A percentile compares a stretch with the other conserved stretches of the same genome.
Evolutionary conservation across 2,329 filamentous ascomycete species (phyloP).

Genomic region (Botryotinia globosa): DNA sequence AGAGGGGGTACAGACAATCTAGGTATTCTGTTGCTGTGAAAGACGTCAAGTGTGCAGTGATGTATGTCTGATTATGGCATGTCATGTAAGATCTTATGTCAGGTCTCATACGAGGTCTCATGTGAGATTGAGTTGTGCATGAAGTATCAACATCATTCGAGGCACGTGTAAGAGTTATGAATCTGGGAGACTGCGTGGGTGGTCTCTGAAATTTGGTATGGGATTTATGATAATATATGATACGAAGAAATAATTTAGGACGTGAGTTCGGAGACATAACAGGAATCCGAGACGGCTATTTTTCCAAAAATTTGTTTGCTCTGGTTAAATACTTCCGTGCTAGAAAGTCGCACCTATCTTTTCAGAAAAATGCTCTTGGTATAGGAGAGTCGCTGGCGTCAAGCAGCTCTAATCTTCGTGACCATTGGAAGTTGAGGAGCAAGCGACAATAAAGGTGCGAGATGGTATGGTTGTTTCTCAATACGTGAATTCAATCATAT

Average conservation of each 20-base stretch:
- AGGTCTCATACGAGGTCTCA: not conserved
- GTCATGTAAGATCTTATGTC: not conserved
- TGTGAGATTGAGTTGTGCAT: slow-evolving; percentile 1
- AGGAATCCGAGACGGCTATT: not conserved
- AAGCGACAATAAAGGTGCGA: not conserved
- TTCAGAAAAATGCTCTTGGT: not conserved
- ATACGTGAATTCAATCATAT: not conserved
- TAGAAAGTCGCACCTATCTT: not conserved
- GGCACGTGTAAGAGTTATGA: not conserved
- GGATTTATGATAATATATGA: not conserved
- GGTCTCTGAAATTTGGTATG: not conserved
- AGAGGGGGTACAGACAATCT: not conserved
- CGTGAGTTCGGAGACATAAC: not conserved
- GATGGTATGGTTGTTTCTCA: not conserved
- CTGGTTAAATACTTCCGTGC: not conserved
- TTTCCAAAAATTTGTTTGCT: not conserved
- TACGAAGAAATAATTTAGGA: not conserved
- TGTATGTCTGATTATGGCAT: not conserved
- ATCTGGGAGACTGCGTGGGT: not conserved
- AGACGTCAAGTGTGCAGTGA: not conserved
- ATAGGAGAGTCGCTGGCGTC: not conserved
- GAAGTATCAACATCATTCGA: not conserved
- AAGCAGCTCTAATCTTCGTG: not conserved
- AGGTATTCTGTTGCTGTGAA: not conserved
- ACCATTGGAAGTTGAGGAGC: not conserved